A percentile compares a stretch with the other conserved stretches of the same genome.
phyloP scores from a whole-genome alignment of 345 rosid genomes.

The Rhizophora mangle region DNA sequence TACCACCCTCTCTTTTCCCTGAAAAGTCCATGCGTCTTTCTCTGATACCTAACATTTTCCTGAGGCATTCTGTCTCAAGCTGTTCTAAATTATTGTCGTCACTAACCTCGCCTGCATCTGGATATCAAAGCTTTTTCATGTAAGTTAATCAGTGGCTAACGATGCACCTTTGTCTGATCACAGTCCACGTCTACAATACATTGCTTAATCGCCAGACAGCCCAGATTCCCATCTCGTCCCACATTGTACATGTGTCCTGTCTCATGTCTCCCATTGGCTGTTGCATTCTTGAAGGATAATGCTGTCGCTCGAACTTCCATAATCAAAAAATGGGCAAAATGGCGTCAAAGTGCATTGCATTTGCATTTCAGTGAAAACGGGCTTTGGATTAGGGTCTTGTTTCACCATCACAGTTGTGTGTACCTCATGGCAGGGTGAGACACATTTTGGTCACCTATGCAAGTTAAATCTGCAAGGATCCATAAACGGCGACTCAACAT shows the following conservation, averaged over 20 bases:
- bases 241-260: not conserved
- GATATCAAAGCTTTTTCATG: not conserved
- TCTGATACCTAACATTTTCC: constrained; percentile 24
- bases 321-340: too few species aligned
- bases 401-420: too few species aligned
- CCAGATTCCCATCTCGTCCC: constrained; percentile 9
- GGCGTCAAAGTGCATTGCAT: too few species aligned
- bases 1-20: not conserved
- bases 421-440: not conserved
- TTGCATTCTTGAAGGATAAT: too few species aligned
- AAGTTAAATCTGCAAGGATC: constrained; percentile 6
- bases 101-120: not conserved
- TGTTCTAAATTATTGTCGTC: constrained; percentile 6
- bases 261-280: not conserved
- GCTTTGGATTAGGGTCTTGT: not conserved
- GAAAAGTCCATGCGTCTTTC: constrained; percentile 1
- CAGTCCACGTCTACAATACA: constrained; percentile 4
- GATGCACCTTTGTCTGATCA: constrained; percentile 14
- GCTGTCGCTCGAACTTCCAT: too few species aligned
- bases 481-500: constrained; percentile 18
- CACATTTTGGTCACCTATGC: not conserved
- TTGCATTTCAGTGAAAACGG: not conserved
- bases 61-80: constrained; percentile 36
- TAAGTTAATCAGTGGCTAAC: too few species aligned
- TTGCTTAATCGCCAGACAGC: not conserved